Evolutionary conservation across 306 rosid species (phyloP).

Genomic region (Chamaecrista fasciculata): DNA sequence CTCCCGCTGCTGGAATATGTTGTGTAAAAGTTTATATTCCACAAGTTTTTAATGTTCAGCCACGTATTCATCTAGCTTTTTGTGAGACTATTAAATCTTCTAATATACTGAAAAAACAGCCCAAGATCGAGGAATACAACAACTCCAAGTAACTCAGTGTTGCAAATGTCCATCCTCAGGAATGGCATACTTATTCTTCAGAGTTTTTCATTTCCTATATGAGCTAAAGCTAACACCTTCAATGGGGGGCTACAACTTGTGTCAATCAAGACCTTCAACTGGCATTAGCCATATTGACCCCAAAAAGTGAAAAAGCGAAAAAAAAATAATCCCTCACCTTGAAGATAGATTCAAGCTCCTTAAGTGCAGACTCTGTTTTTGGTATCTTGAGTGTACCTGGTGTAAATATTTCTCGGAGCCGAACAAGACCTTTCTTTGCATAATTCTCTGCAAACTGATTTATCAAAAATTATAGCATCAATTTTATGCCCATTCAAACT

Average conservation of each 20-base stretch:
- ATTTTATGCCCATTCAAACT: constrained; percentile 30
- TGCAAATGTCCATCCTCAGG: background rate
- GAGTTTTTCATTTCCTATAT: background rate
- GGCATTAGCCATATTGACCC: background rate
- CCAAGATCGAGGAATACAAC: background rate
- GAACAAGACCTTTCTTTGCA: constrained; percentile 77
- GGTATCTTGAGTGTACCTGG: constrained; percentile 83
- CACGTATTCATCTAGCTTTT: background rate
- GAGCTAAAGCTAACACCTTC: background rate
- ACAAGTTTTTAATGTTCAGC: background rate
- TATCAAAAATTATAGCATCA: constrained; percentile 18
- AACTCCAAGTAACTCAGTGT: background rate
- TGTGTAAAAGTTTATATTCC: background rate
- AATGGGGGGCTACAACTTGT: background rate
- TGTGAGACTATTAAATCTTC: background rate
- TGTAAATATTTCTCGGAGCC: constrained; percentile 82
- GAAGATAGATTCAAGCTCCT: constrained; percentile 94
- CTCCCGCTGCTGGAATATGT: no score
- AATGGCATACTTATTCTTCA: no score
- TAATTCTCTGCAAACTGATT: constrained; percentile 77
- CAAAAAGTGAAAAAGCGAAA: background rate
- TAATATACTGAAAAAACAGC: background rate
- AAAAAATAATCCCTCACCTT: constrained; percentile 51
- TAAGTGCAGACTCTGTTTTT: constrained; percentile 60
- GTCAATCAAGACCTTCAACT: background rate